Conservation (phyloP, 2,329 filamentous ascomycete species). For the Hypoxylon sp. region DNA sequence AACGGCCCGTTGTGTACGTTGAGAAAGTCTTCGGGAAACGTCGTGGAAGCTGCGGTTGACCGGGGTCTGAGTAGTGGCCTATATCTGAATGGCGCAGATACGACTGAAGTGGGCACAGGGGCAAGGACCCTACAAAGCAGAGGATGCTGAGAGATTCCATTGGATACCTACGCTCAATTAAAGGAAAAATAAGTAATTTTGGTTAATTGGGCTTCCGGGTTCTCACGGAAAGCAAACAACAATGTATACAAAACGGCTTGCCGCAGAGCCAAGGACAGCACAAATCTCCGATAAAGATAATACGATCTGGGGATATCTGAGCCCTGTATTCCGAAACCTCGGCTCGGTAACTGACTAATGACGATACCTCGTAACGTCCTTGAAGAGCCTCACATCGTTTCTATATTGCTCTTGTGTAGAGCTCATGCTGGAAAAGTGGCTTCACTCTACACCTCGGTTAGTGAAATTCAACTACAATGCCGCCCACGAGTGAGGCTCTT, state of each 20-base stretch:
- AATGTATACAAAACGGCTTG: not conserved
- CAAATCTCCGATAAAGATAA: not conserved
- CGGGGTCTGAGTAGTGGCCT: too few species aligned
- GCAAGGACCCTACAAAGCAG: not conserved
- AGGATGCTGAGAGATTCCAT: not conserved
- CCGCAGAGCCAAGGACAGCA: not conserved
- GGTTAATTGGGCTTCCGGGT: not conserved
- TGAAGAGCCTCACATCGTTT: not conserved
- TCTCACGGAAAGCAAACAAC: not conserved
- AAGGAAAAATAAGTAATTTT: not conserved
- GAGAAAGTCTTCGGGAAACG: too few species aligned
- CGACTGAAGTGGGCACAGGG: not conserved
- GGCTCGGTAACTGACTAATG: not conserved
- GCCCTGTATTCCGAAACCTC: not conserved
- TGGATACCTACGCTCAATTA: not conserved
- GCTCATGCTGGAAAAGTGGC: too few species aligned
- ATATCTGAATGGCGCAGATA: too few species aligned
- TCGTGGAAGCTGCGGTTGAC: too few species aligned
- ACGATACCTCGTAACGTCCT: not conserved
- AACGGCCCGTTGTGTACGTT: too few species aligned
- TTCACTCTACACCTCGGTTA: too few species aligned
- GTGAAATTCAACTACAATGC: too few species aligned
- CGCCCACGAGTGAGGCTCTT: too few species aligned
- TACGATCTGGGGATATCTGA: too few species aligned
- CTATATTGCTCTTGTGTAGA: too few species aligned